Base-by-base conservation (phyloP, 305 asterid genomes). In the Fraxinus sp. region DNA sequence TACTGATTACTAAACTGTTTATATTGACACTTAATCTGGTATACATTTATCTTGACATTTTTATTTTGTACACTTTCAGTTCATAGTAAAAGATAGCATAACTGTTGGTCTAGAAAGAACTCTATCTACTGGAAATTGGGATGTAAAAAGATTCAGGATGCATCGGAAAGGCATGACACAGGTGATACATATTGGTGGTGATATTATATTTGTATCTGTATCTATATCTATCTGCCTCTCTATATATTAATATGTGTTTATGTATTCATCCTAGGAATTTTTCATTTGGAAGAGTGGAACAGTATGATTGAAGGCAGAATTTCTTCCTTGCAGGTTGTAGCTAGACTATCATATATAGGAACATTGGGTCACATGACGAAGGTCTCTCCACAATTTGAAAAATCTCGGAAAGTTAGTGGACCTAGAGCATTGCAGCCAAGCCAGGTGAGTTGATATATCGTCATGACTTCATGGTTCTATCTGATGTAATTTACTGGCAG, bases 381-480 rank as follows among this genome's bases (percentile, higher is more conserved):
- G 92, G 88, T 96, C 78, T 70, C 86, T n/a, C 97, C 99, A 4
- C 99, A 96, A 85, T 96, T 93, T 75, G 99, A 96, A 76, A 96
- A 96, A 88, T 94, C 99, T 30, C 86, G 98, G 87, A 96, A 96
- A 94, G 98, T 96, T 85, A 94, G 99, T 64, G 99, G 99, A 79
- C 98, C 98, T 32, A 91, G 99, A 86, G 99, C 99, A 73, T 86
- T 96, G 86, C 99, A 94, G 87, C 98, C 98, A 64, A 96, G 99
- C 89, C 98, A 95, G 95, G 98, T 94, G 83, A 81, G 81, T 74
- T 85, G 32, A 77, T 81, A 11, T 52, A 59, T 76, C 33, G 71
- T 74, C 78, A 4, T 20, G 44, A 33, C 39, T 35, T 62, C 20
- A 24, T 80, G 20, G 10, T 26, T 22, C 76, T 32, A 33, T 77